Base-by-base conservation (phyloP, 1,284 basidiomycete genomes). In the Ustilago trichophora region DNA sequence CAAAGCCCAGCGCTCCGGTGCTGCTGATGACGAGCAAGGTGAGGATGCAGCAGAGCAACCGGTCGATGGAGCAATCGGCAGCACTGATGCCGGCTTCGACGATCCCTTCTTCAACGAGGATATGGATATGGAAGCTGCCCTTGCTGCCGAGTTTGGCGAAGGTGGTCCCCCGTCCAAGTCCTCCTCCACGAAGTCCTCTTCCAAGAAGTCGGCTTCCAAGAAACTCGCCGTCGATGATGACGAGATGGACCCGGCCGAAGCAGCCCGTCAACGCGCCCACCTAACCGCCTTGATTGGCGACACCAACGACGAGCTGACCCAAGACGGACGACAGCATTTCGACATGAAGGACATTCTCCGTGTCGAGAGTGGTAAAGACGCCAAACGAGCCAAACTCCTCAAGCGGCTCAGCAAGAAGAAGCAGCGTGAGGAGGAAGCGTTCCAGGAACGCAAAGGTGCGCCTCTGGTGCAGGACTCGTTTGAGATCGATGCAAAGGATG, bases 311-410 rank as follows among this genome's bases (percentile, higher is more conserved):
- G 77, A 78, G 34, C 32, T 59, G 27, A 70, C 67, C 19, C 43
- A 36, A 11, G 64, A 59, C 21, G 75, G 75, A 5, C 56, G 66
- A 3, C 72, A 87, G 6, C 93, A 98, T 82, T 98, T 98, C 82
- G 88, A 92, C 76, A 89, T 98, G 86, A 91, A 91, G 77, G 89
- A 93, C 31, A 88, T 97, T 29, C 82, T 98, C 48, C 91, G 91
- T 77, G 88, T 89, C 0, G 95, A 97, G 82, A 92, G 90, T 81
- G 82, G 82, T 7, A 71, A 67, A 42, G 64, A 71, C 11, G 36
- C 85, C 84, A 82, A 71, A 45, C 60, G 69, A 12, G 55, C 48
- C 31, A 73, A 72, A 50, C 47, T 69, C 31, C 65, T 64, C 40
- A 55, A 62, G 25, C 54, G 71, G 25, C 66, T 70, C 8, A 45